These are phyloP conservation scores for Calocera cornea DNA, from an alignment of 768 basidiomycete species.

Conservation along the genomic window DNA sequence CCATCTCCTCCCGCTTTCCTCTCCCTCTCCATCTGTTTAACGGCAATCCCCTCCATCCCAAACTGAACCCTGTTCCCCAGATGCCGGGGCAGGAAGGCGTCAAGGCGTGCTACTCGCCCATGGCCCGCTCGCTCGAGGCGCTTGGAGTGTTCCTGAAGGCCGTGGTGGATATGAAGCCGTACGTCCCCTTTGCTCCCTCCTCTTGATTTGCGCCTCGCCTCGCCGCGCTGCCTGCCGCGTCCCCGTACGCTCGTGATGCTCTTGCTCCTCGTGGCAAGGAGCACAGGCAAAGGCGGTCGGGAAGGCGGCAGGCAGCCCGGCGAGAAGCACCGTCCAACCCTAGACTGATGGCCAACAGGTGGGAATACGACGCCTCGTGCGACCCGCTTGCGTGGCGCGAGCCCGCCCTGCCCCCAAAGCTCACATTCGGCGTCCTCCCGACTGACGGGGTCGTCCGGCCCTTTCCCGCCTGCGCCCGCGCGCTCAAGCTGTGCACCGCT, in stretches of 20 bases:
- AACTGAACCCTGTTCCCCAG: conserved; percentile 27
- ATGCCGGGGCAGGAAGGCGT: conserved; percentile 47
- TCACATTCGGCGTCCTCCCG: conserved; percentile 9
- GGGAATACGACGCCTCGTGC: background rate
- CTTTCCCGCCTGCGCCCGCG: conserved; percentile 9
- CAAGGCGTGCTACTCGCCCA: conserved; percentile 41
- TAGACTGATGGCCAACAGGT: background rate
- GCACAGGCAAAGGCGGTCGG: no score
- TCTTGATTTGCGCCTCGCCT: background rate
- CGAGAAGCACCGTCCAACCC: no score
- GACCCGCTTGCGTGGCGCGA: background rate
- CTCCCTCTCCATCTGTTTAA: no score
- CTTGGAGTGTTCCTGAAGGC: conserved; percentile 53
- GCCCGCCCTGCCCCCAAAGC: background rate
- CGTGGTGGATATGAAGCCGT: conserved; percentile 46
- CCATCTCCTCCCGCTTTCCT: no score
- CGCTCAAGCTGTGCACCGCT: conserved; percentile 12
- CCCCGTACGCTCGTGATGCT: no score
- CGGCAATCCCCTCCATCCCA: no score
- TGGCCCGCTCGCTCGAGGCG: conserved; percentile 49
- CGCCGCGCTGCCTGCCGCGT: background rate
- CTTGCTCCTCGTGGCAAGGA: no score
- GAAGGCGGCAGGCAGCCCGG: no score
- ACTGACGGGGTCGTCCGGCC: conserved; percentile 9
- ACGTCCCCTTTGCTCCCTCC: no score